Base-by-base conservation (phyloP, 805 yeast species). In the Saccharomycopsis oosterbeekiorum region DNA sequence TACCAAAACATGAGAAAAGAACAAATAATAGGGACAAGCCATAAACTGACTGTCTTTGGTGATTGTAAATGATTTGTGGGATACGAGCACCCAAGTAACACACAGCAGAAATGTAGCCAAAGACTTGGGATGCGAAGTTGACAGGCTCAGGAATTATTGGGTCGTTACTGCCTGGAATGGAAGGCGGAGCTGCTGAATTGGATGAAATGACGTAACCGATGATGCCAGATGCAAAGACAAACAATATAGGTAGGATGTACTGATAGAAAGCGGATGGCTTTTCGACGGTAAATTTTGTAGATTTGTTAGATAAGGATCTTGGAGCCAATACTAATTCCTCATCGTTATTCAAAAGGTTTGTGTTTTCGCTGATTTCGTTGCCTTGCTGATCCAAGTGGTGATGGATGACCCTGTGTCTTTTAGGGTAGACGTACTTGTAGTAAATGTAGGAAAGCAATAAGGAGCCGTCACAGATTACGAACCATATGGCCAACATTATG, bases 61-160 rank as follows among this genome's bases (percentile, higher is more conserved):
- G 82, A 73, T 93, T 93, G 69, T 88, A 96, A 61, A 81, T 74
- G 59, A 93, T 87, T 73, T 93, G 99, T 0, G 99, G 99, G 36
- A 88, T 72, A 65, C 90, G 75, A 2, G 94, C 94, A 9, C 88
- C 82, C 65, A 88, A 76, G 70, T 88, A 88, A 61, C 88, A 73
- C 1, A 75, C 63, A 0, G 96, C 93, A 3, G 89, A 84, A 5
- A 82, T 65, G 72, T 87, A 88, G 5, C 94, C 94, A 64, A 85
- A 76, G 2, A 85, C 66, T 70, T 85, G 89, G 1, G 93, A 86
- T 0, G 85, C 86, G 42, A 80, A 60, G n/a, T 59, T 56, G 43
- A 60, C 34, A 67, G 36, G 21, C 51, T 65, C 68, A 37, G 66
- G 62, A 17, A 63, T 61, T 53, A 61, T 69, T 8, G 67, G 67